Evolutionary conservation across 495 filamentous ascomycete genomes (phyloP), one percentile per base, ranked within the genome.

Genomic region (Neurospora pannonica): DNA sequence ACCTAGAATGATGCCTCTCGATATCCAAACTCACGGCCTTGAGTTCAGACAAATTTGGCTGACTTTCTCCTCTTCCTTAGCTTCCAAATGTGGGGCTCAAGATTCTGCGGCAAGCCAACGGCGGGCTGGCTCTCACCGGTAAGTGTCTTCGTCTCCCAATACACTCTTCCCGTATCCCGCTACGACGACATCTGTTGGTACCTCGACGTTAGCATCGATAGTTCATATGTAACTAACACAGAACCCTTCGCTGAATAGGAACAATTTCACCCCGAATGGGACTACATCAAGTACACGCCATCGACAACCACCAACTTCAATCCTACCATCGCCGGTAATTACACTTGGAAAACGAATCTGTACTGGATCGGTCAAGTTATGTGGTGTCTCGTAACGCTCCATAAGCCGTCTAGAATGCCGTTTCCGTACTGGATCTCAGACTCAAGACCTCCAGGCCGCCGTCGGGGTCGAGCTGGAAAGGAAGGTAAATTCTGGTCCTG

Each of bases 251-350:
- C 38, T 7, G 17, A n/a, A 10, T 24, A 71, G 71, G 36, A 71
- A 19, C 71, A 71, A 71, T 71, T 71, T 15, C 71, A 71, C 39
- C 28, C 37, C 28, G 71, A 71, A 42, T 71, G 71, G 71, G 71
- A 71, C 21, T 11, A 71, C 24, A 71, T 71, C n/a, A 46, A 42
- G 38, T 36, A 31, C 54, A 67, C 54, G 4, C 54, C 54, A 17
- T 67, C 28, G 6, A 19, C 24, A 34, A 17, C 54, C 11, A 6
- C 6, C 28, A 19, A 36, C 54, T 34, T 67, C 54, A 34, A 5
- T 17, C 28, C 28, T 19, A 36, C 24, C 15, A 36, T 67, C 7
- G 54, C 54, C 54, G 54, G 54, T 3, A 8, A 31, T 10, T 67
- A 67, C 54, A 34, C 13, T 7, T 67, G 54, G 54, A 67, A 67